Conservation (phyloP, 495 filamentous ascomycete genomes). For the Cladorrhinum samala region DNA sequence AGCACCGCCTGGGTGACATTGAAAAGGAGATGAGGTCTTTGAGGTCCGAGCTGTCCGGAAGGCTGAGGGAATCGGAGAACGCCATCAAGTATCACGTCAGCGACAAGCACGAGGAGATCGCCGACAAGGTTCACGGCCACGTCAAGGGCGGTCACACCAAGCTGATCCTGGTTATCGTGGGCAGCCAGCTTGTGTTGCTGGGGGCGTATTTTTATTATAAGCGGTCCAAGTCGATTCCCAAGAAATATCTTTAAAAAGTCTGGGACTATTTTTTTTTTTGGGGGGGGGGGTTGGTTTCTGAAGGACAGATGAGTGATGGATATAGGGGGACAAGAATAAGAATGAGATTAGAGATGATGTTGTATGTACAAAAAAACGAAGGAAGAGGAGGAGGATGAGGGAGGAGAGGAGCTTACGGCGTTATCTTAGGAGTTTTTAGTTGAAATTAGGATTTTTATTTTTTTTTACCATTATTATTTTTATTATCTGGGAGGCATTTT, state of each 20-base stretch:
- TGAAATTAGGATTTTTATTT: too few species aligned
- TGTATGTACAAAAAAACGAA: not conserved
- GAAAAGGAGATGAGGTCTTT: slow-evolving; percentile 59
- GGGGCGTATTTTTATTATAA: slow-evolving; percentile 76
- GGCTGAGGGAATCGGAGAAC: slow-evolving; percentile 64
- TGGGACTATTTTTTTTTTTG: not conserved
- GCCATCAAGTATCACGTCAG: slow-evolving; percentile 66
- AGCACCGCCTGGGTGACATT: slow-evolving; percentile 53
- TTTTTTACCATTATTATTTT: too few species aligned
- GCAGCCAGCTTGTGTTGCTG: slow-evolving; percentile 65
- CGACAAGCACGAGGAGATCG: slow-evolving; percentile 63
- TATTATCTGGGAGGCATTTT: too few species aligned
- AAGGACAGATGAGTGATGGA: not conserved
- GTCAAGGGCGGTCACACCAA: slow-evolving; percentile 59
- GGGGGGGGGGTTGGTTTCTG: slow-evolving; percentile 1
- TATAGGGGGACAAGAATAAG: too few species aligned
- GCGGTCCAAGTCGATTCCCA: slow-evolving; percentile 68
- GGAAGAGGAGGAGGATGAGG: not conserved
- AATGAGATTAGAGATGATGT: not conserved
- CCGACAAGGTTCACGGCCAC: slow-evolving; percentile 51
- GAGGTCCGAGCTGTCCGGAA: slow-evolving; percentile 37
- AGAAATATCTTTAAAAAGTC: slow-evolving; percentile 74
- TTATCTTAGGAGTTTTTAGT: too few species aligned
- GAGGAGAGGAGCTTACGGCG: not conserved
- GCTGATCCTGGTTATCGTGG: slow-evolving; percentile 69